Evolutionary conservation across 2,329 filamentous ascomycete species (phyloP).

Genomic region (Fusarium bulbicola): DNA sequence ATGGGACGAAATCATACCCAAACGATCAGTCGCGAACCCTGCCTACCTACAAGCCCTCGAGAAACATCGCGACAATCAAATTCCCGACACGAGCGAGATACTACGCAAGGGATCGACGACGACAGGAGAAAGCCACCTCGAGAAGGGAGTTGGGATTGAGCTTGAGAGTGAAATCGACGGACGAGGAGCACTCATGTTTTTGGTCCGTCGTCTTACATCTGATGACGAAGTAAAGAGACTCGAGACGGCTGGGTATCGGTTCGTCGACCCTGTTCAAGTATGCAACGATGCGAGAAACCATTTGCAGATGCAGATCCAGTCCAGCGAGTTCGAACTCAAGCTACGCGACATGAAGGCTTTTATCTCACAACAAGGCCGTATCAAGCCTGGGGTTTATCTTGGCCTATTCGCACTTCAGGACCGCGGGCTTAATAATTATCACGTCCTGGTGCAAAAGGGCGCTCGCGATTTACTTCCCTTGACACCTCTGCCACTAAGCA

Average conservation of each 20-base stretch:
- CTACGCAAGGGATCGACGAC: constrained; percentile 16
- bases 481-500: constrained; percentile 60
- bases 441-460: constrained; percentile 67
- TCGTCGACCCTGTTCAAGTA: constrained; percentile 75
- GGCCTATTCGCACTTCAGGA: constrained; percentile 67
- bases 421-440: constrained; percentile 62
- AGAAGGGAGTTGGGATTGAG: constrained; percentile 50
- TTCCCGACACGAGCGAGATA: background rate
- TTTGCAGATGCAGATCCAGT: constrained; percentile 82
- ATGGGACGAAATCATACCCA: constrained; percentile 79
- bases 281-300: constrained; percentile 74
- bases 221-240: constrained; percentile 69
- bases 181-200: constrained; percentile 81
- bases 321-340: constrained; percentile 66
- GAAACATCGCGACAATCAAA: background rate
- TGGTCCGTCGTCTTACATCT: constrained; percentile 71
- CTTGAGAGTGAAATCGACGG: constrained; percentile 56
- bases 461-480: constrained; percentile 69
- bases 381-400: constrained; percentile 64
- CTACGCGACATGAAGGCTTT: constrained; percentile 72
- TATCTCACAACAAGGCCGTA: constrained; percentile 54
- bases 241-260: constrained; percentile 77
- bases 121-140: constrained; percentile 44
- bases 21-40: constrained; percentile 55
- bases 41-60: constrained; percentile 22